Base-by-base conservation (phyloP, 192 early-diverging fungal genomes). In the Globomyces pollinis-pini region DNA sequence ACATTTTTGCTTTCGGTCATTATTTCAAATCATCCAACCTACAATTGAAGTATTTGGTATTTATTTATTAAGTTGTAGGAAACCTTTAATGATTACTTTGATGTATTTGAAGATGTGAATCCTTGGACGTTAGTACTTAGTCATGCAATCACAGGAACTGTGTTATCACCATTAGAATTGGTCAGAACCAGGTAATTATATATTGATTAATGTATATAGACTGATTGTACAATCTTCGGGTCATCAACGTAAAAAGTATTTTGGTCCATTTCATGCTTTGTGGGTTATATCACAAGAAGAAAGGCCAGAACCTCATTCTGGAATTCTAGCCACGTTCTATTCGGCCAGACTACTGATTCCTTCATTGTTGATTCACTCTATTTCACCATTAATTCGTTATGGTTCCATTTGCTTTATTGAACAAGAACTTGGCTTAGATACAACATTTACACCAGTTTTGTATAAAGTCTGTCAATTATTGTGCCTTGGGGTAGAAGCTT, bases 81-180 rank as follows among this genome's bases (percentile, higher is more conserved):
- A 12, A 64, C 74, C 16, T 60, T 97, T 39, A 96, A 97, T 70
- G 96, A 97, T 61, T 72, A 81, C 18, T 89, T 96, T 50, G 91
- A 84, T 52, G 76, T 95, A n/a, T 90, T 88, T 60, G 96, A 96
- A 50, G 90, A 91, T 60, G 80, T 76, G 41, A 83, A 80, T 67
- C 88, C 87, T 34, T 72, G 79, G 9, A 96, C 96, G 0, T 61
- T 86, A 41, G 78, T 94, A 0, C 66, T 76, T 1, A 88, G 87
- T 12, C 80, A 88, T 66, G 66, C 88, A 0, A 61, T 89, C 20
- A 84, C 88, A 3, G 93, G 93, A 5, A 73, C 86, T 53, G 32
- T 89, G 33, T 76, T 99, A 39, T 89, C 87, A 57, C 96, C 96
- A 2, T 70, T 99, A 41, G 96, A 99, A 59, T 71, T 97, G 12